Evolutionary conservation across 768 basidiomycete species (phyloP), one percentile per base, ranked within the genome.

Genomic region (Termitomyces heimii): DNA sequence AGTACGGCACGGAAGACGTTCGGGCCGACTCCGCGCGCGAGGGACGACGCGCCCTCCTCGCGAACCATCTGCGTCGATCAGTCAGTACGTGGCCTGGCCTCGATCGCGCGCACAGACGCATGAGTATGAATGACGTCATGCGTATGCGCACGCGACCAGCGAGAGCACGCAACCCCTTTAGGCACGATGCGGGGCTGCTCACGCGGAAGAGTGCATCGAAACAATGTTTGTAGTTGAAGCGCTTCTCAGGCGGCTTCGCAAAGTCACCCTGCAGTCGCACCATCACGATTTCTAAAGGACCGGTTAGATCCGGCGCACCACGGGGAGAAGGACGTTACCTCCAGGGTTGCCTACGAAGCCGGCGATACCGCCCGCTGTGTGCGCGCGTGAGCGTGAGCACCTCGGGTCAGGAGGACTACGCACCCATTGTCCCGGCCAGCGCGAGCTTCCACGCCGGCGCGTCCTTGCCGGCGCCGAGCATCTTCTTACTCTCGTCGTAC

Each of bases 181-280:
- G 55, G 58, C 14, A 54, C 37, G 50, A 48, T 54, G 54, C 29
- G 56, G 58, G 57, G 55, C 28, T 5, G 80, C 88, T 72, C 68
- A 92, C 91, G 53, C 92, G 76, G 74, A 85, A 90, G 14, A 96
- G 75, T 0, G 92, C 94, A 73, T 95, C 92, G 54, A 95, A 83
- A 62, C 87, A 89, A 69, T 95, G 81, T 74, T 90, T 91, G 70
- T 96, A 96, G 65, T 92, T 91, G 75, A 94, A 88, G 44, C 90
- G 79, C 70, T 92, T 90, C 73, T 92, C 91, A 9, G 86, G 84
- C 1, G 90, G 82, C 68, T 94, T 95, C 6, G 91, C 92, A 64
- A 90, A 87, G 71, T 96, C 94, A 37, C 88, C 92, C 71, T 95
- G 94, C 59, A 96, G 78, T 54, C 94, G 87, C 43, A 94, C 87